A percentile compares a stretch with the other conserved stretches of the same genome.
phyloP scores from a whole-genome alignment of 306 rosid genomes.

The Cucumis cinereus region DNA sequence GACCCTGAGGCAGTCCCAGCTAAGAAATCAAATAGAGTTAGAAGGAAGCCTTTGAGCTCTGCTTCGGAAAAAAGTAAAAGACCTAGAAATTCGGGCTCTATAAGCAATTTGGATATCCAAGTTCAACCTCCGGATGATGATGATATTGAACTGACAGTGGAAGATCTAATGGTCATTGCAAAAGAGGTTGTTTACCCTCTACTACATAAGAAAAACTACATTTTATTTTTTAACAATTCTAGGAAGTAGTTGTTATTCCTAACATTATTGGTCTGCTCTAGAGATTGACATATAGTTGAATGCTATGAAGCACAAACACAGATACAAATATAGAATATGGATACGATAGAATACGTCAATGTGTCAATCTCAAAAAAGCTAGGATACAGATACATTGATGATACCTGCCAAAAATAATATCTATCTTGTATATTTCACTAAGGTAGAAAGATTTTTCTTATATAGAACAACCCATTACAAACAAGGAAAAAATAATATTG shows the following conservation, averaged over 20 bases:
- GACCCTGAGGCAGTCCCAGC: slow-evolving; percentile 13
- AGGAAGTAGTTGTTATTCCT: background rate
- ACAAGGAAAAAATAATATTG: too few relatives aligned
- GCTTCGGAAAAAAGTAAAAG: slow-evolving; percentile 14
- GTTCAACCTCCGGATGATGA: slow-evolving; percentile 24
- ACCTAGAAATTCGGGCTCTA: slow-evolving; percentile 14
- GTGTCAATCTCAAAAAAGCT: too few relatives aligned
- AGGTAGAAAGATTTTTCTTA: too few relatives aligned
- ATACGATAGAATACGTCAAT: too few relatives aligned
- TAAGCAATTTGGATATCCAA: slow-evolving; percentile 15
- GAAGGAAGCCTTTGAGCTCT: slow-evolving; percentile 17
- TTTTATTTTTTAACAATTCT: background rate
- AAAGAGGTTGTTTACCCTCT: slow-evolving; percentile 43
- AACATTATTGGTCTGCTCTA: background rate
- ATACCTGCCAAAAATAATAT: too few relatives aligned
- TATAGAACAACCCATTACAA: too few relatives aligned
- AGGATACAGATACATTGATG: too few relatives aligned
- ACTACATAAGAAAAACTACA: background rate
- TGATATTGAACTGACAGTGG: slow-evolving; percentile 47
- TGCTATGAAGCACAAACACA: too few relatives aligned
- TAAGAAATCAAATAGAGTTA: slow-evolving; percentile 15
- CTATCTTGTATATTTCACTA: too few relatives aligned
- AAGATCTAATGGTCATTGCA: slow-evolving; percentile 62
- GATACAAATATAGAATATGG: too few relatives aligned
- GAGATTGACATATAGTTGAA: background rate